phyloP scores from a whole-genome alignment of 208 protist genomes.

The Wallacemonas sp. region DNA sequence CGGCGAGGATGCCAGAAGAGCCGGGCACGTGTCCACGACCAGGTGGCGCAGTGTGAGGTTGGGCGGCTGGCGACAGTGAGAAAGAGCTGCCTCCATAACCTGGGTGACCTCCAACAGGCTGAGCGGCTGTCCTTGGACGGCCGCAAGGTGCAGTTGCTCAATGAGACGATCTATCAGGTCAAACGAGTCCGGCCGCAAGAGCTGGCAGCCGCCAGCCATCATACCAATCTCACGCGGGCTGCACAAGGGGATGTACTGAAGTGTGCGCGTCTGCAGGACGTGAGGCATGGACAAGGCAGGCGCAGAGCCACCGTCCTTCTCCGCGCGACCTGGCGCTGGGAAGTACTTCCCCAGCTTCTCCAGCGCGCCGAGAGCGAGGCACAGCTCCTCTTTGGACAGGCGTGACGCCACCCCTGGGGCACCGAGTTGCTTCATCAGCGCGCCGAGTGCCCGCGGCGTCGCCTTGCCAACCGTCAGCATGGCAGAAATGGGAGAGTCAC shows the following conservation, averaged over 20 bases:
- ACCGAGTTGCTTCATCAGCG: conserved; percentile 23
- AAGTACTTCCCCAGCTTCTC: too few relatives aligned
- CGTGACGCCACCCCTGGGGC: conserved; percentile 28
- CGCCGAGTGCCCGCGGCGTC: conserved; percentile 5
- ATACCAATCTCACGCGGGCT: conserved; percentile 57
- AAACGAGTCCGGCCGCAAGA: conserved; percentile 24
- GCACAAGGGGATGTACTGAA: conserved; percentile 32
- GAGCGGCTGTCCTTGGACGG: conserved; percentile 12
- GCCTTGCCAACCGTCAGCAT: not conserved
- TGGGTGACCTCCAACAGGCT: conserved; percentile 7
- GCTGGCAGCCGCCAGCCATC: conserved; percentile 43
- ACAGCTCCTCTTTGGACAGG: conserved; percentile 54
- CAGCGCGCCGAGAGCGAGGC: conserved; percentile 60
- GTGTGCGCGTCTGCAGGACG: not conserved
- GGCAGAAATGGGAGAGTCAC: not conserved
- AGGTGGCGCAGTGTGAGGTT: conserved; percentile 6
- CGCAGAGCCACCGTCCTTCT: not conserved
- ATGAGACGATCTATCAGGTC: conserved; percentile 41
- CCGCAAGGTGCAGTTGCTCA: conserved; percentile 25
- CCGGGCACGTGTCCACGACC: not conserved
- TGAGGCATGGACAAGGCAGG: not conserved
- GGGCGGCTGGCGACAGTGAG: not conserved
- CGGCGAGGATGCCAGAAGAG: not conserved
- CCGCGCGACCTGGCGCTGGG: too few relatives aligned
- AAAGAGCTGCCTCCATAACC: not conserved